phyloP scores from a whole-genome alignment of 2,329 filamentous ascomycete genomes.

The Neobulgaria alba region DNA sequence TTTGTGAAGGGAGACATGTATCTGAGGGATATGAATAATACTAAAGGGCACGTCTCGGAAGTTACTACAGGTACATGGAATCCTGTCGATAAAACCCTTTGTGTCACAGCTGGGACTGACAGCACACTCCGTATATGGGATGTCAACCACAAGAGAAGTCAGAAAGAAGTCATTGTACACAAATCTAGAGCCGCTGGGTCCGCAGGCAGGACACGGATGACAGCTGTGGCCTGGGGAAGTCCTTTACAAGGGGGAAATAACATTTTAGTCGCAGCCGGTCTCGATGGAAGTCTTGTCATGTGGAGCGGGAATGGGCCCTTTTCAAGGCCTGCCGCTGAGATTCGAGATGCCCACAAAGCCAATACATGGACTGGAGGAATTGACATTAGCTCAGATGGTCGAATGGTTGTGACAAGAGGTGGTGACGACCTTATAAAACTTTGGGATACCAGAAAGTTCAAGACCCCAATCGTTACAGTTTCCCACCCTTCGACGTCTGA shows the following conservation, averaged over 20 bases:
- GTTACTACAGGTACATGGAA: slow-evolving; percentile 87
- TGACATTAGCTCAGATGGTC: slow-evolving; percentile 83
- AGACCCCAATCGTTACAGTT: slow-evolving; percentile 72
- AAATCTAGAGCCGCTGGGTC: slow-evolving; percentile 85
- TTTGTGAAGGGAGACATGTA: slow-evolving; percentile 99
- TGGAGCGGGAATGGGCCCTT: slow-evolving; percentile 87
- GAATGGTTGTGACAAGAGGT: slow-evolving; percentile 82
- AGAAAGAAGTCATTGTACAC: slow-evolving; percentile 92
- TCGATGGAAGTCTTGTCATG: slow-evolving; percentile 87
- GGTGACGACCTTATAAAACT: slow-evolving; percentile 90
- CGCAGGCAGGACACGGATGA: slow-evolving; percentile 89
- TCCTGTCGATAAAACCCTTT: slow-evolving; percentile 74
- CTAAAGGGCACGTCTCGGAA: slow-evolving; percentile 92
- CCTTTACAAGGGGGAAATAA: slow-evolving; percentile 69
- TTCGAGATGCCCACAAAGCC: slow-evolving; percentile 71
- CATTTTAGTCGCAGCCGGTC: slow-evolving; percentile 69
- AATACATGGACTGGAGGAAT: slow-evolving; percentile 89
- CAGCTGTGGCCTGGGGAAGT: slow-evolving; percentile 78
- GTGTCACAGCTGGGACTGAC: slow-evolving; percentile 86
- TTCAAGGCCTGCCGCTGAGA: slow-evolving; percentile 70
- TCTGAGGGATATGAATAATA: slow-evolving; percentile 91
- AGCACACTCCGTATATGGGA: slow-evolving; percentile 97
- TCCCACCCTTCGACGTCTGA: slow-evolving; percentile 74
- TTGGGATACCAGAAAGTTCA: slow-evolving; percentile 97
- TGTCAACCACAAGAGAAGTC: slow-evolving; percentile 78